Evolutionary conservation across 2,329 filamentous ascomycete species (phyloP).

Genomic region (Cordyceps cateniannulata): DNA sequence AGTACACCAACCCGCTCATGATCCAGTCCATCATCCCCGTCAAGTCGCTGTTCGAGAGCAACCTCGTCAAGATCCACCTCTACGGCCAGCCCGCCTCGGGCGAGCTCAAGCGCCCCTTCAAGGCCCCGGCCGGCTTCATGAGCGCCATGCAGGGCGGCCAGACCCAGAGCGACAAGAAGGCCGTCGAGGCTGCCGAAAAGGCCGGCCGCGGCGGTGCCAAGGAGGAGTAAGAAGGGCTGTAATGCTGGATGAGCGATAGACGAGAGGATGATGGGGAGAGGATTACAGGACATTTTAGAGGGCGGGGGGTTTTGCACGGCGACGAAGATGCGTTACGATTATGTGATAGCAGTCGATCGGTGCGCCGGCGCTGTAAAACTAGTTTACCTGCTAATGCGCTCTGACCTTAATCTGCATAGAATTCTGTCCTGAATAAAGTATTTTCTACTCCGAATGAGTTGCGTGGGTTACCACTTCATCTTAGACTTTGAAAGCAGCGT

Average conservation of each 20-base stretch:
- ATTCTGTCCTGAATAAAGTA: background rate
- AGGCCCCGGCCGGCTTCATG: constrained; percentile 78
- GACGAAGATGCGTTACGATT: background rate
- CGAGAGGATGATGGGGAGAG: background rate
- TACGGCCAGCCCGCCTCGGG: constrained; percentile 80
- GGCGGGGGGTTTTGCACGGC: background rate
- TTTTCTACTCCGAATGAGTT: background rate
- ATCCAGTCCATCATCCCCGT: constrained; percentile 98
- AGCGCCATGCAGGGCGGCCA: constrained; percentile 64
- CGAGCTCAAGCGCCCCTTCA: constrained; percentile 94
- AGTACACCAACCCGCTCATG: constrained; percentile 98
- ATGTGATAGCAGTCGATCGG: background rate
- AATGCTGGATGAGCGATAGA: background rate
- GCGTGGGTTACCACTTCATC: background rate
- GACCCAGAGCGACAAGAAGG: constrained; percentile 88
- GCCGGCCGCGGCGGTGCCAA: constrained; percentile 64
- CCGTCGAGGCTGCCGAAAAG: constrained; percentile 73
- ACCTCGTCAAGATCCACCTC: constrained; percentile 92
- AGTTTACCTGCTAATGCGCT: background rate
- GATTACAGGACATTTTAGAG: background rate
- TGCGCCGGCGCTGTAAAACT: constrained; percentile 1
- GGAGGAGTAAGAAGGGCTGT: constrained; percentile 51
- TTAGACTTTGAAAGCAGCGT: background rate
- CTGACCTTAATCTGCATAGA: background rate
- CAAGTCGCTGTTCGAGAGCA: constrained; percentile 92